A percentile compares a stretch with the other conserved stretches of the same genome.
These are phyloP conservation scores for Xylaria hypoxylon DNA, from an alignment of 2,329 filamentous ascomycete species.

Conservation along the genomic window DNA sequence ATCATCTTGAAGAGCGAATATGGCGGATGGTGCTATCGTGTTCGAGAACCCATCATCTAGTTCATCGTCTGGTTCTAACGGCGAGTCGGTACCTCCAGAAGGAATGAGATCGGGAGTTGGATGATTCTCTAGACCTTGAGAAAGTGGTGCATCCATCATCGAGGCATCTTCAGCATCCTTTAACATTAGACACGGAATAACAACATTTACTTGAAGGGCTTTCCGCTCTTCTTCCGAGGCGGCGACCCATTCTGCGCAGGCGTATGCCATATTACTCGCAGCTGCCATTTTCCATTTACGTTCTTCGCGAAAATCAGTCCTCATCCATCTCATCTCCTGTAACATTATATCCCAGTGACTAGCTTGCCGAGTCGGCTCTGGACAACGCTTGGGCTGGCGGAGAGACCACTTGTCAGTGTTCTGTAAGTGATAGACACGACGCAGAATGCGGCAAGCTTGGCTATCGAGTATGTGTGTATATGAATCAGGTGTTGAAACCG, in stretches of 20 bases:
- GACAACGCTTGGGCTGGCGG: slow-evolving; percentile 84
- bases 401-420: slow-evolving; percentile 93
- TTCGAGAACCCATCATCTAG: slow-evolving; percentile 51
- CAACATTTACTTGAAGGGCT: slow-evolving; percentile 74
- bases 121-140: slow-evolving; percentile 57
- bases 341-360: slow-evolving; percentile 89
- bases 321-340: slow-evolving; percentile 97
- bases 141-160: slow-evolving; percentile 51
- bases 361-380: slow-evolving; percentile 80
- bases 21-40: slow-evolving; percentile 76
- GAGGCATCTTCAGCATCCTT: slow-evolving; percentile 50
- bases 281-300: slow-evolving; percentile 90
- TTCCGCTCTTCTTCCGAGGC: slow-evolving; percentile 72
- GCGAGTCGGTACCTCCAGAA: slow-evolving; percentile 71
- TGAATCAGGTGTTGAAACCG: slow-evolving; percentile 85
- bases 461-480: slow-evolving; percentile 85
- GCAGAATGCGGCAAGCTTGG: slow-evolving; percentile 86
- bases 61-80: slow-evolving; percentile 58
- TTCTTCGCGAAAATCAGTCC: slow-evolving; percentile 94
- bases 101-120: slow-evolving; percentile 75
- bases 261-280: slow-evolving; percentile 82
- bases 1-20: slow-evolving; percentile 85
- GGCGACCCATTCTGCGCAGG: slow-evolving; percentile 85
- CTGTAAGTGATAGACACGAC: slow-evolving; percentile 89
- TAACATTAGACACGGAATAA: slow-evolving; percentile 59